phyloP scores from a whole-genome alignment of 2,329 filamentous ascomycete genomes.

The Diaporthe vexans region DNA sequence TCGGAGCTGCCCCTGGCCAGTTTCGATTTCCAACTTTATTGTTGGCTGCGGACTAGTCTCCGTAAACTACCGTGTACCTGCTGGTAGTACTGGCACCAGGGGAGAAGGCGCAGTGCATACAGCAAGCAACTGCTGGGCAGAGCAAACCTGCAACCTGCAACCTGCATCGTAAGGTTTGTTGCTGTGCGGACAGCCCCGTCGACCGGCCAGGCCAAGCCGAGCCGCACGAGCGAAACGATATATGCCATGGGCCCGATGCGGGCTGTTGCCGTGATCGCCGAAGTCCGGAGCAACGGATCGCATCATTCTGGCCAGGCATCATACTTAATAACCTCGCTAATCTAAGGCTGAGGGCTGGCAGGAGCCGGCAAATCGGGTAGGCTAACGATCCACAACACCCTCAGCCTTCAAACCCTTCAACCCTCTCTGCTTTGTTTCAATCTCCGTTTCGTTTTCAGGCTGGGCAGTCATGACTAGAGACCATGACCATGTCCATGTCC shows the following conservation, averaged over 20 bases:
- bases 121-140: not conserved
- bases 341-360: constrained; percentile 25
- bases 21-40: constrained; percentile 35
- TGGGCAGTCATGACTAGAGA: not conserved
- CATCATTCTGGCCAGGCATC: constrained; percentile 14
- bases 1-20: constrained; percentile 28
- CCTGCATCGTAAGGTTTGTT: no score
- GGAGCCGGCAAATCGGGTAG: constrained; percentile 28
- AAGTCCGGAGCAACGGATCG: constrained; percentile 25
- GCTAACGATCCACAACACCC: constrained; percentile 14
- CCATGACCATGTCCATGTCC: not conserved
- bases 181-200: no score
- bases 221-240: no score
- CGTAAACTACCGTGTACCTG: no score
- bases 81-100: not conserved
- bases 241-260: no score
- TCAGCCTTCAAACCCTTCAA: not conserved
- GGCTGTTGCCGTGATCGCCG: constrained; percentile 6
- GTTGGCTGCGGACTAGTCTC: constrained; percentile 11
- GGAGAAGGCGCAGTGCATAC: not conserved
- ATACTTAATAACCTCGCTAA: constrained; percentile 20
- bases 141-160: no score
- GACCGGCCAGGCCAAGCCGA: no score
- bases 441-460: constrained; percentile 26
- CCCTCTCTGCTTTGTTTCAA: constrained; percentile 12